Evolutionary conservation across 805 yeast species (phyloP), one percentile per base, ranked within the genome.

Genomic region (Blastobotrys americana): DNA sequence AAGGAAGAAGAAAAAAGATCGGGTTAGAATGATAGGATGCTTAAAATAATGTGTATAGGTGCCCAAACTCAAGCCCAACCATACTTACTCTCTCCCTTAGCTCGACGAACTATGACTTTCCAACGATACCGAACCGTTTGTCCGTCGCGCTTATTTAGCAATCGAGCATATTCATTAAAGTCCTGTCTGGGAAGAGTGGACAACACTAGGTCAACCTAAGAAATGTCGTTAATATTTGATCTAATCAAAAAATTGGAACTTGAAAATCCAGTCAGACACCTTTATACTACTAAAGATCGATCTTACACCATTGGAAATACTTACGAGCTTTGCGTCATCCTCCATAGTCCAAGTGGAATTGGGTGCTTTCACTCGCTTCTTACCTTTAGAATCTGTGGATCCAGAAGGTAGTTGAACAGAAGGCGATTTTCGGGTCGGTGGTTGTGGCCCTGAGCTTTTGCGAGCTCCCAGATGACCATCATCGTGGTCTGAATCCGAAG

Each of bases 71-170:
- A 25, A 13, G 31, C 13, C 31, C 31, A 25, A 25, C 31, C 31
- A 25, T 25, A 25, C 31, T 25, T 25, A 25, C 31, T 48, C 38
- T 55, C 61, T 13, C 63, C 64, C 36, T 55, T 54, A 10, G 64
- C 63, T 5, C 65, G 48, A 18, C 61, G 51, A 3, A 61, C 53
- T n/a, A 61, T 44, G 19, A 58, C 63, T 48, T 60, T 61, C 65
- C 65, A 61, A 25, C 65, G 48, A 40, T 61, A 61, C 41, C 65
- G 51, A 21, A 61, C 65, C 17, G 65, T 60, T 43, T 61, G 65
- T 13, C 57, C 56, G 43, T 61, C 65, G n/a, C 65, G 47, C 37
- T 61, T 61, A 52, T 57, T 57, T 27, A 61, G 51, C 23, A 56
- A 47, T 39, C 58, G 48, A 3, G 65, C 65, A 40, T 61, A 61